Base-by-base conservation (phyloP, 306 rosid species). In the Lupinus albus region DNA sequence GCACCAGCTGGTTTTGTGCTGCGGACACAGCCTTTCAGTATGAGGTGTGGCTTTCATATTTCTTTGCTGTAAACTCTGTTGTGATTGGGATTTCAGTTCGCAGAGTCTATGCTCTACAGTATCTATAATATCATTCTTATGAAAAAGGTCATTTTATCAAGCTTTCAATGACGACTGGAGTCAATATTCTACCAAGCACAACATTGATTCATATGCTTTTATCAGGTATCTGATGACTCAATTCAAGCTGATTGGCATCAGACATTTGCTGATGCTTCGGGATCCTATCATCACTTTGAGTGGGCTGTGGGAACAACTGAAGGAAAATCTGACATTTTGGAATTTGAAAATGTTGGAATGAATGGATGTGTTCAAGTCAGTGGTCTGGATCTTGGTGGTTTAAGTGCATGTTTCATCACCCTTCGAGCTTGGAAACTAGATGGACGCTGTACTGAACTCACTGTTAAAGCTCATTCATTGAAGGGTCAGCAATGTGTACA, bases 291-390 rank as follows among this genome's bases (percentile, higher is more conserved):
- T 82, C 89, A 91, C 79, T 94, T 91, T 84, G 99, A 94, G 83
- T 94, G 99, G 97, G 97, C 95, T 61, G 99, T 94, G 74, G 99
- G 99, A 70, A 84, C 99, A 62, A 85, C 84, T 20, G 99, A 94
- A 82, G 99, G 99, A 78, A 94, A 91, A 82, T 84, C 81, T 39
- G 99, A 94, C 83, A 91, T 94, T 81, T 77, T 85, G 75, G 96
- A 94, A 68, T 94, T 91, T 79, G 92, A 88, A 81, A 91, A 91
- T 69, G 95, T 91, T 81, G 99, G 99, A 81, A 76, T 86, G 85
- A 87, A 88, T 20, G 88, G 88, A 79, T 75, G 85, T 75, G 97
- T 87, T 66, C 81, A 79, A 79, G 89, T 82, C 59, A 75, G 80
- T 77, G 95, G 89, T 73, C 87, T 94, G 30, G 89, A 88, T 72